These are phyloP conservation scores for Albugo laibachii DNA, from an alignment of 352 stramenopile species.

Conservation along the genomic window DNA sequence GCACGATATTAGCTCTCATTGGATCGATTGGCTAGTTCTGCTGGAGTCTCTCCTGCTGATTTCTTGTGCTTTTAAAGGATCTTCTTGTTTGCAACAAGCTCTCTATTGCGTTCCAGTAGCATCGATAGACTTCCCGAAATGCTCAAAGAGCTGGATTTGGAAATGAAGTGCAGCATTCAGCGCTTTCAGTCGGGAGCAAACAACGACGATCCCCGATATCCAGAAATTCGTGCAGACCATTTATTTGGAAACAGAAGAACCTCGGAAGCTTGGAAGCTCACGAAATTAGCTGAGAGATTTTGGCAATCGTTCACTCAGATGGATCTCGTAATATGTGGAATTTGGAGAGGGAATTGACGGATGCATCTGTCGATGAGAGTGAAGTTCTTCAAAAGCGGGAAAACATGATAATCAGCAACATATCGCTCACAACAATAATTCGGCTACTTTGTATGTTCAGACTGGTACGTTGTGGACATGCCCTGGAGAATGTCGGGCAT, in stretches of 20 bases:
- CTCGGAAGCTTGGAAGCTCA: conserved; percentile 34
- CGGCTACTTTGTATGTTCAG: conserved; percentile 45
- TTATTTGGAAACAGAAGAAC: conserved; percentile 27
- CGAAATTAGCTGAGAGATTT: conserved; percentile 34
- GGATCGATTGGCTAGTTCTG: too few relatives aligned
- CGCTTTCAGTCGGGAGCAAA: conserved; percentile 27
- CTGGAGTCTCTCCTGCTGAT: too few relatives aligned
- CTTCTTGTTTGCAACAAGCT: too few relatives aligned
- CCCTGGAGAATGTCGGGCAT: conserved; percentile 12
- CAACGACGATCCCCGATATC: conserved; percentile 28
- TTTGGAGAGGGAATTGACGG: conserved; percentile 47
- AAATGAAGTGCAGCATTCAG: conserved; percentile 27
- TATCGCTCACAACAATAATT: conserved; percentile 26
- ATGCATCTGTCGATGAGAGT: conserved; percentile 12
- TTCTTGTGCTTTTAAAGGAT: too few relatives aligned
- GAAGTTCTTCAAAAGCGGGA: conserved; percentile 17
- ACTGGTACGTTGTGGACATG: conserved; percentile 24
- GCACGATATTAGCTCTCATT: too few relatives aligned
- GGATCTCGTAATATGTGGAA: conserved; percentile 43
- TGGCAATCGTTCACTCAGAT: conserved; percentile 19
- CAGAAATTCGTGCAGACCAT: conserved; percentile 47
- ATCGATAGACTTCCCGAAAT: conserved; percentile 25
- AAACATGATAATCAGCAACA: conserved; percentile 35
- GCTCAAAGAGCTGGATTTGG: conserved; percentile 25
- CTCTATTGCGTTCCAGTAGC: conserved; percentile 38